These are phyloP conservation scores for Sclerotinia glacialis DNA, from an alignment of 2,329 filamentous ascomycete genomes.

Conservation along the genomic window DNA sequence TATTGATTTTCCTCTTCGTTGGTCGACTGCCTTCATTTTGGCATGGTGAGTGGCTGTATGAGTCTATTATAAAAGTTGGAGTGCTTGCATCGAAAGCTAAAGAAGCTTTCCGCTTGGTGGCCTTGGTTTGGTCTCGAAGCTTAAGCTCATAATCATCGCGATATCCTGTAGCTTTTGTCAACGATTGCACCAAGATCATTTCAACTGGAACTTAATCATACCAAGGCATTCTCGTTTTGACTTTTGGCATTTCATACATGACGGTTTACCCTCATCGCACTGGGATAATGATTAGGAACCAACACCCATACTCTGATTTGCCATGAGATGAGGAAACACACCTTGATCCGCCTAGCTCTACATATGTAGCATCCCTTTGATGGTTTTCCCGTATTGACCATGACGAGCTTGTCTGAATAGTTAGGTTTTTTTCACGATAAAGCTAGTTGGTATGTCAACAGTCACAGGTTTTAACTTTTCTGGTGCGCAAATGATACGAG, in stretches of 20 bases:
- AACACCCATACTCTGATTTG: background rate
- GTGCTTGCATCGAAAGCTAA: background rate
- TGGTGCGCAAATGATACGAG: background rate
- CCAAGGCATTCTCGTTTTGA: constrained; percentile 60
- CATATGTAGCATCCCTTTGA: constrained; percentile 25
- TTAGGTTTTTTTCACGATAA: background rate
- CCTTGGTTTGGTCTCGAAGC: background rate
- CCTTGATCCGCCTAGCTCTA: constrained; percentile 25
- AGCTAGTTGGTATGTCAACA: background rate
- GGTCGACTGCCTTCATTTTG: background rate
- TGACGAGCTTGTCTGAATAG: background rate
- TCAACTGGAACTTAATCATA: constrained; percentile 40
- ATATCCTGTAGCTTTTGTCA: constrained; percentile 6
- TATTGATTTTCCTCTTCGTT: background rate
- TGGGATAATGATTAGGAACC: constrained; percentile 35
- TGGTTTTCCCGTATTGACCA: constrained; percentile 19
- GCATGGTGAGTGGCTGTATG: background rate
- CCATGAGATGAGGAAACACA: background rate
- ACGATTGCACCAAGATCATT: background rate
- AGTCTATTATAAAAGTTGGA: constrained; percentile 5
- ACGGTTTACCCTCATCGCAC: constrained; percentile 64
- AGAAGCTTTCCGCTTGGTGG: background rate
- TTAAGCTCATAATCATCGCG: constrained; percentile 11
- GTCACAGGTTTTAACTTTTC: background rate
- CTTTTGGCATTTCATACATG: constrained; percentile 60